Conservation (phyloP, 2,329 filamentous ascomycete genomes). For the Boeremia exigua region DNA sequence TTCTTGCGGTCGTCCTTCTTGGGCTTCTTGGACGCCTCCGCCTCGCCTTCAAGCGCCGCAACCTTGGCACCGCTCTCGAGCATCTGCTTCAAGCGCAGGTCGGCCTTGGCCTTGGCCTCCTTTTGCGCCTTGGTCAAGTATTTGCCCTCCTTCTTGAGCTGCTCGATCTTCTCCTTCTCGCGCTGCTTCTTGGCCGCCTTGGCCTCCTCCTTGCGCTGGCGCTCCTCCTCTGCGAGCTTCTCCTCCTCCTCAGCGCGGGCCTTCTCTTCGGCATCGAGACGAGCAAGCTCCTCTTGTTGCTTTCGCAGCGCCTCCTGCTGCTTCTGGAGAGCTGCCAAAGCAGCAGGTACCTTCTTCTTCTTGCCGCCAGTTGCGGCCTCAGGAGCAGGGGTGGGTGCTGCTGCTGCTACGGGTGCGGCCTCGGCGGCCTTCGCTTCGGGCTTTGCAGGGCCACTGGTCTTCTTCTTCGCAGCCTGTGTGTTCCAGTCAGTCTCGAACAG, state of each 20-base stretch:
- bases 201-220: slow-evolving; percentile 72
- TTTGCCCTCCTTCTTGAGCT: slow-evolving; percentile 86
- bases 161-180: slow-evolving; percentile 84
- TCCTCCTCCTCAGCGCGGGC: slow-evolving; percentile 71
- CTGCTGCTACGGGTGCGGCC: slow-evolving; percentile 49
- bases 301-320: slow-evolving; percentile 79
- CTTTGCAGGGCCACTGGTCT: slow-evolving; percentile 60
- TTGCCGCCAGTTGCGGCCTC: slow-evolving; percentile 64
- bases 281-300: slow-evolving; percentile 68
- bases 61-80: slow-evolving; percentile 73
- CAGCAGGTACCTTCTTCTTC: slow-evolving; percentile 86
- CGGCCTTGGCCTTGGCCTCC: slow-evolving; percentile 79
- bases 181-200: slow-evolving; percentile 81
- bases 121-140: slow-evolving; percentile 86
- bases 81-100: slow-evolving; percentile 85
- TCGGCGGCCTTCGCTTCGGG: slow-evolving; percentile 47
- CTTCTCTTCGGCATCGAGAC: slow-evolving; percentile 67
- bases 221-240: slow-evolving; percentile 69
- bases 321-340: slow-evolving; percentile 75
- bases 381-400: slow-evolving; percentile 33
- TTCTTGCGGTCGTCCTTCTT: slow-evolving; percentile 78
- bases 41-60: slow-evolving; percentile 64
- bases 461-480: slow-evolving; percentile 59
- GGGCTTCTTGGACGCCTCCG: slow-evolving; percentile 79
- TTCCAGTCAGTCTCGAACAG: not conserved